phyloP scores from a whole-genome alignment of 306 rosid genomes.

The Casuarina cunninghamiana region DNA sequence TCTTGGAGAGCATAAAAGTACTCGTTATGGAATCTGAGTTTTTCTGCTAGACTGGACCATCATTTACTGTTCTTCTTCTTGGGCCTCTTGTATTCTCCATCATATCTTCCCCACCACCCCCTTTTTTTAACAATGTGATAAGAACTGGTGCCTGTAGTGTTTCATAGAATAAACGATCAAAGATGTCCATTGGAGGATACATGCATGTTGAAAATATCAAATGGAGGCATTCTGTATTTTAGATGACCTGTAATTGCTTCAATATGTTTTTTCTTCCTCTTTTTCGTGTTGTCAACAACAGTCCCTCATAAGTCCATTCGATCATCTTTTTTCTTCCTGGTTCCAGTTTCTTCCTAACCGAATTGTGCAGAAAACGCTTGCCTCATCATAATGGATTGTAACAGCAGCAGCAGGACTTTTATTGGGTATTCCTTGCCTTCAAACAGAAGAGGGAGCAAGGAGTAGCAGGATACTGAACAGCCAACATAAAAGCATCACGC shows the following conservation, averaged over 20 bases:
- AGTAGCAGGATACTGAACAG: constrained; percentile 80
- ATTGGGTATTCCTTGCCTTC: constrained; percentile 84
- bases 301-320: constrained; percentile 20
- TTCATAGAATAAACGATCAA: not conserved
- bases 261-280: constrained; percentile 2
- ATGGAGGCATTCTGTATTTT: constrained; percentile 11
- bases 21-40: too few species aligned
- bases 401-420: constrained; percentile 64
- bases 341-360: constrained; percentile 25
- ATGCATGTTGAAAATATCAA: not conserved
- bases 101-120: too few species aligned
- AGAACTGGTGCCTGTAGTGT: not conserved
- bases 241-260: constrained; percentile 9
- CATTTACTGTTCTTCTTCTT: not conserved
- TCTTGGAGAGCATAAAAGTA: too few species aligned
- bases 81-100: not conserved
- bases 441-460: constrained; percentile 72
- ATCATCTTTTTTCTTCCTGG: constrained; percentile 29
- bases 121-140: not conserved
- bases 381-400: constrained; percentile 70
- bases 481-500: constrained; percentile 2
- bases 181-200: not conserved
- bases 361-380: constrained; percentile 71
- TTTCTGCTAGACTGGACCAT: too few species aligned
- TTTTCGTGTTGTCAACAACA: constrained; percentile 1